Conservation (phyloP, 2,329 filamentous ascomycete genomes). For the Aspergillus pseudotamarii region DNA sequence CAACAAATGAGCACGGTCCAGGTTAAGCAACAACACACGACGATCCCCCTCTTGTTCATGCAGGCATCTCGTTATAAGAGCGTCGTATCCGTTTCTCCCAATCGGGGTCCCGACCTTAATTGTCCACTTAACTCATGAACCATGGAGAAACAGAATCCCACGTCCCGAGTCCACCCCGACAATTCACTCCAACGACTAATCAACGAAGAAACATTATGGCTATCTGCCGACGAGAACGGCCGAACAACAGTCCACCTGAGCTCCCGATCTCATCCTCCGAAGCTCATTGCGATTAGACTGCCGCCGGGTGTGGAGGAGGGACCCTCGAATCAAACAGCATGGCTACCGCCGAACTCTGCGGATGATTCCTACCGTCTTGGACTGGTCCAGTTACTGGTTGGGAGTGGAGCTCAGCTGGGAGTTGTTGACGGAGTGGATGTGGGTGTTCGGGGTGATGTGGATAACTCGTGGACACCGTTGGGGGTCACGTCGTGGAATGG, state of each 20-base stretch:
- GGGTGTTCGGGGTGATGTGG: not conserved
- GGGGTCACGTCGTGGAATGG: not conserved
- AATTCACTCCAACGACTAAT: not conserved
- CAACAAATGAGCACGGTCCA: not conserved
- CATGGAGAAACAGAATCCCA: not conserved
- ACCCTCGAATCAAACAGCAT: not conserved
- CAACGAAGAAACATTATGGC: not conserved
- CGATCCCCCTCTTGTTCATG: not conserved
- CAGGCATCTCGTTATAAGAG: not conserved
- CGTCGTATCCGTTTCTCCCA: no score
- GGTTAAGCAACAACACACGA: not conserved
- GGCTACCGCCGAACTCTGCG: not conserved
- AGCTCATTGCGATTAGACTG: not conserved
- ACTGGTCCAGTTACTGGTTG: not conserved
- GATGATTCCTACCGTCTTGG: not conserved
- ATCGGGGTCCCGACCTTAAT: not conserved
- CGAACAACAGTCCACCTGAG: not conserved
- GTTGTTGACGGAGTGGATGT: not conserved
- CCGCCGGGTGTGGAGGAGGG: not conserved
- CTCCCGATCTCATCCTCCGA: not conserved
- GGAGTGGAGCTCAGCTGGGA: not conserved
- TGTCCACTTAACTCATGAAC: not conserved
- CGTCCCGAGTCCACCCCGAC: not conserved
- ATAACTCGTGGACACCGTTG: not conserved
- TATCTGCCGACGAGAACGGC: not conserved